Base-by-base conservation (phyloP, 2,329 filamentous ascomycete species). In the Rhynchosporium agropyri region DNA sequence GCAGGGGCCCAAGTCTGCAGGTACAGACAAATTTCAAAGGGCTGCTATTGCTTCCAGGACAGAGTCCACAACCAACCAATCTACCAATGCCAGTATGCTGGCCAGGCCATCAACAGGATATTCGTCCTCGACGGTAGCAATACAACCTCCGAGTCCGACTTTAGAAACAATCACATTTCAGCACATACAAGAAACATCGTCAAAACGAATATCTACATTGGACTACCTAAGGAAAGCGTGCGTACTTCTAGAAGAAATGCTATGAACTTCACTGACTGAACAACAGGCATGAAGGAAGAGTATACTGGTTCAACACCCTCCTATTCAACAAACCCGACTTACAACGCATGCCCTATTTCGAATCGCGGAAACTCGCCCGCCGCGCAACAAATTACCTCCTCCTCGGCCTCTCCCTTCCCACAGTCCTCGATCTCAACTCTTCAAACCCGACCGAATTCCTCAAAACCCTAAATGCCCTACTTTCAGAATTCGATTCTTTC, bases 291-390 rank as follows among this genome's bases (percentile, higher is more conserved):
- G 92, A 97, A 78, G 93, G 94, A 65, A 88, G 92, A 63, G 88
- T 97, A 48, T 98, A 96, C 80, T 98, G 95, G 93, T 97, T 98
- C 81, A 97, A 97, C 78, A 97, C 95, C 0, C 86, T 97, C 65
- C 89, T 96, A 73, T 97, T 97, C 77, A 91, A 92, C 68, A 90
- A 91, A 72, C 77, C 85, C 36, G 92, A 97, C 76, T 83, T 98
- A 40, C 80, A 84, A 58, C 88, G 89, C 73, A 89, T 97, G 80
- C 88, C 94, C 51, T 96, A 92, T 74, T 94, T 96, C 74, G 90
- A 96, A 63, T 80, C 86, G 3, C 87, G 90, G 67, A 95, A 94
- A 74, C 86, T 97, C 55, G 89, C 91, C 65, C 89, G 93, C 63
- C 91, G 95, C 70, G 94, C 95, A 42, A 96, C 92, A 58, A 97